A percentile compares a stretch with the other conserved stretches of the same genome.
Evolutionary conservation across 208 protist species (phyloP).

Genomic region (Trypanosomatidae sp.): DNA sequence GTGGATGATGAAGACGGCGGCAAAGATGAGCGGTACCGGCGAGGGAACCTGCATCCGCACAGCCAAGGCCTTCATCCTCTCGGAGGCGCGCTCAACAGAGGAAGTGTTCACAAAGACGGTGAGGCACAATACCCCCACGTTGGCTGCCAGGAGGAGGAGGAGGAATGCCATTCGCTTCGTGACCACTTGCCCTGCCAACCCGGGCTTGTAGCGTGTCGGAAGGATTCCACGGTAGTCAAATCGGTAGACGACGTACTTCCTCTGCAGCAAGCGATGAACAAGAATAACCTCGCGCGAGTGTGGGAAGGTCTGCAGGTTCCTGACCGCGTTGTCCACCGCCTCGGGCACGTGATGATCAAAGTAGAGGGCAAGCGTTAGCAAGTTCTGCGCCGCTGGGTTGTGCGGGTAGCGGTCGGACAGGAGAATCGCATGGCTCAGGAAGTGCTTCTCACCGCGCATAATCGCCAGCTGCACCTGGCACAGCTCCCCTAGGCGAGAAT

Average conservation of each 20-base stretch:
- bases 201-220: conserved; percentile 56
- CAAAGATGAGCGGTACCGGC: conserved; percentile 48
- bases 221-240: conserved; percentile 75
- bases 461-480: conserved; percentile 31
- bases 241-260: conserved; percentile 48
- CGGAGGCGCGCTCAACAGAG: conserved; percentile 9
- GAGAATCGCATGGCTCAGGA: conserved; percentile 47
- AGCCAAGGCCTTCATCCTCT: conserved; percentile 24
- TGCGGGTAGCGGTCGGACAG: conserved; percentile 65
- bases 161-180: conserved; percentile 57
- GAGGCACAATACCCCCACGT: conserved; percentile 39
- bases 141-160: conserved; percentile 43
- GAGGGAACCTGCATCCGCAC: conserved; percentile 63
- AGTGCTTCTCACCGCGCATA: conserved; percentile 37
- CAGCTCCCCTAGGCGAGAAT: conserved; percentile 48
- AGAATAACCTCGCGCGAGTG: conserved; percentile 47
- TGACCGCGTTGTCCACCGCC: conserved; percentile 59
- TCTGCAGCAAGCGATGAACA: conserved; percentile 39
- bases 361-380: conserved; percentile 66
- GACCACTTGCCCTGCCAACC: conserved; percentile 30
- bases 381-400: conserved; percentile 60
- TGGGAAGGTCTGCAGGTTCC: conserved; percentile 73
- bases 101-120: conserved; percentile 53
- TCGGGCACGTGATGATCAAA: conserved; percentile 66
- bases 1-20: conserved; percentile 54